A percentile compares a stretch with the other conserved stretches of the same genome.
Conservation (phyloP, 306 rosid species). For the Acmispon strigosus region DNA sequence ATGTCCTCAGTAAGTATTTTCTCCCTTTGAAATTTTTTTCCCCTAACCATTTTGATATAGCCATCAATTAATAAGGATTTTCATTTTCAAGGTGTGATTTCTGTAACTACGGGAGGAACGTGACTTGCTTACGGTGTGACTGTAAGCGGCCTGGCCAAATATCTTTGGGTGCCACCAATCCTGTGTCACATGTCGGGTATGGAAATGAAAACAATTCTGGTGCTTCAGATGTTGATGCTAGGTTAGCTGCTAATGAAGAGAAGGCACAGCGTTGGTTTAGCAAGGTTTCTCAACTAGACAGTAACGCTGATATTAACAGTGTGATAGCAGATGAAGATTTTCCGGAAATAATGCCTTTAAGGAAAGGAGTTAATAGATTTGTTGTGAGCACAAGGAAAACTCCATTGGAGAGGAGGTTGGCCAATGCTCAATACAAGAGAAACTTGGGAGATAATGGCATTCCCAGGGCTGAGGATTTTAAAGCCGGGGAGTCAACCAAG, state of each 20-base stretch:
- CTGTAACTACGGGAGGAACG: slow-evolving; percentile 72
- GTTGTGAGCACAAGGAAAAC: slow-evolving; percentile 91
- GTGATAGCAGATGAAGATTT: slow-evolving; percentile 67
- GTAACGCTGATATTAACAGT: slow-evolving; percentile 49
- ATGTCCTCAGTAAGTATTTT: slow-evolving; percentile 86
- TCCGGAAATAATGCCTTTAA: slow-evolving; percentile 95
- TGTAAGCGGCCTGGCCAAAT: slow-evolving; percentile 76
- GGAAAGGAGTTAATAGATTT: slow-evolving; percentile 93
- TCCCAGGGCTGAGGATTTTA: slow-evolving; percentile 21
- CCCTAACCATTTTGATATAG: slow-evolving; percentile 10
- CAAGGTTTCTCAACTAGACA: slow-evolving; percentile 81
- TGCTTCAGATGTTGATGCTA: slow-evolving; percentile 37
- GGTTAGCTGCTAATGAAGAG: slow-evolving; percentile 84
- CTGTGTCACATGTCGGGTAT: slow-evolving; percentile 25
- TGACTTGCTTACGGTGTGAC: slow-evolving; percentile 80
- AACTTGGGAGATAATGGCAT: slow-evolving; percentile 41
- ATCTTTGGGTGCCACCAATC: slow-evolving; percentile 25
- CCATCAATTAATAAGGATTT: slow-evolving; percentile 17
- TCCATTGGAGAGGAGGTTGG: slow-evolving; percentile 71
- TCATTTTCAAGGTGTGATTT: slow-evolving; percentile 69
- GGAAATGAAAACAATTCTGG: slow-evolving; percentile 32
- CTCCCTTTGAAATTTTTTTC: neutral
- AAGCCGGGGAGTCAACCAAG: slow-evolving; percentile 14
- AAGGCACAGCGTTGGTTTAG: slow-evolving; percentile 89
- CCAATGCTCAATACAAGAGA: slow-evolving; percentile 47